Conservation (phyloP, 768 basidiomycete species). For the Sporobolomyces pararoseus region DNA sequence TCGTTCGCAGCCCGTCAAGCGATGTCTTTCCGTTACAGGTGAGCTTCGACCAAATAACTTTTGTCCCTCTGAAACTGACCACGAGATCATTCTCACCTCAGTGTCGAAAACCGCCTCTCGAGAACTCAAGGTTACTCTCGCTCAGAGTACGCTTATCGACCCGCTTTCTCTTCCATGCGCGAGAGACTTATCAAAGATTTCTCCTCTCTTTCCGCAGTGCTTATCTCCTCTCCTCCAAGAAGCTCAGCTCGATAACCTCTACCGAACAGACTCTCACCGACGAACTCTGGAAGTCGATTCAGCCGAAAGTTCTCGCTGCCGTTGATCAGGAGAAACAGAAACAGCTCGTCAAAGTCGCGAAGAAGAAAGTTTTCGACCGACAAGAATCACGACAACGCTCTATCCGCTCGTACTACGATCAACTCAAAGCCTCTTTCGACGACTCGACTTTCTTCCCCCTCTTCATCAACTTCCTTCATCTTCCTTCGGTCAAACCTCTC, state of each 20-base stretch:
- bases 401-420: slow-evolving; percentile 19
- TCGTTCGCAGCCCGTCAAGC: no score
- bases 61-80: no score
- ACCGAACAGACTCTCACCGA: neutral
- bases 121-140: no score
- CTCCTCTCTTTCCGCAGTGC: neutral
- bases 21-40: no score
- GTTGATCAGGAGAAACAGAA: neutral
- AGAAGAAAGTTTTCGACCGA: no score
- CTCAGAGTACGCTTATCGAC: no score
- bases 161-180: no score
- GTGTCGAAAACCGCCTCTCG: no score
- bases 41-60: no score
- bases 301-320: slow-evolving; percentile 2
- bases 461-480: slow-evolving; percentile 25
- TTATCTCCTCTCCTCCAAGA: neutral
- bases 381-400: no score
- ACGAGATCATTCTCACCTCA: no score
- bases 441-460: slow-evolving; percentile 8
- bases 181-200: no score
- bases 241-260: neutral
- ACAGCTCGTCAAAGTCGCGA: neutral
- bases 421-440: neutral
- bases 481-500: slow-evolving; percentile 8
- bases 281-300: neutral